Evolutionary conservation across 164 flowering plant genomes (phyloP).

Genomic region (Echeveria elegans): DNA sequence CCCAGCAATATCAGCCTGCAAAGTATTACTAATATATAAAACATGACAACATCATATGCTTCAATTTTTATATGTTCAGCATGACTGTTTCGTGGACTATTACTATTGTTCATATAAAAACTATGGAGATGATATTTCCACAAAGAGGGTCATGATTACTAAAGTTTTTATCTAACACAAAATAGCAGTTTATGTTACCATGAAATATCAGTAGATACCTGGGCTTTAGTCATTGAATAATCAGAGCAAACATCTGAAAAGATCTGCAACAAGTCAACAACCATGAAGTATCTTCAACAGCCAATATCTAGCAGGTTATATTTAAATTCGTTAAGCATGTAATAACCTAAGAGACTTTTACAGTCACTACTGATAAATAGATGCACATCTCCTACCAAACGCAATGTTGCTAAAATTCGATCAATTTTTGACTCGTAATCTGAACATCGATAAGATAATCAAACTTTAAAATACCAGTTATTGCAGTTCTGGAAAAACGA

Average conservation of each 20-base stretch:
- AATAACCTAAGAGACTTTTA: not conserved
- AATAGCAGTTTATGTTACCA: not conserved
- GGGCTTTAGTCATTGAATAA: not conserved
- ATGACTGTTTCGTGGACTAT: not conserved
- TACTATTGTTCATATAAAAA: too few relatives aligned
- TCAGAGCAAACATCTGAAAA: not conserved
- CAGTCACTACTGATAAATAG: not conserved
- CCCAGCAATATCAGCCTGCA: not conserved
- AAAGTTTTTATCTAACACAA: not conserved
- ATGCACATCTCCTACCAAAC: not conserved
- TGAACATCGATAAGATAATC: not conserved
- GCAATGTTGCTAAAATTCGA: too few relatives aligned
- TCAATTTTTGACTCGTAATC: not conserved
- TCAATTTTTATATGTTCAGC: not conserved
- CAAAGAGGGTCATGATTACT: too few relatives aligned
- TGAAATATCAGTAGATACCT: not conserved
- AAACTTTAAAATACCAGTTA: not conserved
- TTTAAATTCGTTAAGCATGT: not conserved
- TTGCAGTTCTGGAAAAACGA: not conserved
- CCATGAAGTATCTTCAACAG: not conserved
- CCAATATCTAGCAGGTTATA: not conserved
- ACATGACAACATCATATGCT: not conserved
- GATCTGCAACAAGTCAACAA: not conserved
- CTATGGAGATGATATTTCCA: too few relatives aligned
- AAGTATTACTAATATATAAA: not conserved